Evolutionary conservation across 345 rosid species (phyloP).

Genomic region (Pistacia atlantica): DNA sequence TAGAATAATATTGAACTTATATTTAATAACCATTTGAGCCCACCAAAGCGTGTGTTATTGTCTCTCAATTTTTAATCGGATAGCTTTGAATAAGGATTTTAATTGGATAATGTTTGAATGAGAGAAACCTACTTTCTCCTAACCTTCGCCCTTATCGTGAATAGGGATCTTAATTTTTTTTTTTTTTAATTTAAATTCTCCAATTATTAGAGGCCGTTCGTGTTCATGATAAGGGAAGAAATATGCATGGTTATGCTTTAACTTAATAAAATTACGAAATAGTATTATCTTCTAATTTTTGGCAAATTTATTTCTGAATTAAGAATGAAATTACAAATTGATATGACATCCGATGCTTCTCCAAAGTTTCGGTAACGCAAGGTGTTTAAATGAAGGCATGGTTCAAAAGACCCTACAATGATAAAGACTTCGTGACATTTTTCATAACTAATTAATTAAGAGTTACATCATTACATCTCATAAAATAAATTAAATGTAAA

Average conservation of each 20-base stretch:
- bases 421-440: background rate
- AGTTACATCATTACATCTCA: background rate
- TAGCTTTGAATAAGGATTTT: background rate
- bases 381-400: background rate
- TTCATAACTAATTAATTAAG: background rate
- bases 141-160: slow-evolving; percentile 2
- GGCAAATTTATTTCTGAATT: no score
- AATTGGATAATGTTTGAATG: background rate
- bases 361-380: background rate
- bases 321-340: no score
- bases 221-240: slow-evolving; percentile 4
- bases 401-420: background rate
- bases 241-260: background rate
- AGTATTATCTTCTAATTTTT: no score
- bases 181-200: background rate
- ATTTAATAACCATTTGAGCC: background rate
- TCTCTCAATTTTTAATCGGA: background rate
- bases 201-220: background rate
- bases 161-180: background rate
- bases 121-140: background rate
- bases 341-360: background rate
- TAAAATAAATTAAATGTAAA: background rate
- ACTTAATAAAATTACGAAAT: background rate
- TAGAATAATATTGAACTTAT: background rate
- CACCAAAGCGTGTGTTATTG: background rate